Evolutionary conservation across 352 stramenopile genomes (phyloP).

Genomic region (Phytophthora pseudosyringae): DNA sequence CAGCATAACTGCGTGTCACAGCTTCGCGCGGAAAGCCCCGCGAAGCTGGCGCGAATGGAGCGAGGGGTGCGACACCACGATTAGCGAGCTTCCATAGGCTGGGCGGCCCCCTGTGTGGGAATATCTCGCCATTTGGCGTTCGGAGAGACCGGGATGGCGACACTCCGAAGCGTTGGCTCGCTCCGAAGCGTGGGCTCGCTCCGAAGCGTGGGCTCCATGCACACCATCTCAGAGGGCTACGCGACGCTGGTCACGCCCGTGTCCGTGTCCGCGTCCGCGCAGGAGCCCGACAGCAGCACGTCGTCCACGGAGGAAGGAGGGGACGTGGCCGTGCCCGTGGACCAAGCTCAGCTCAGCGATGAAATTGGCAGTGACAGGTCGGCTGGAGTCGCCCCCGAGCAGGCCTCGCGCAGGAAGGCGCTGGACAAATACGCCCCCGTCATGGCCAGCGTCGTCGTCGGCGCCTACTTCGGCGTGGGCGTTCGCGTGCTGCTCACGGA

Average conservation of each 20-base stretch:
- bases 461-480: slow-evolving; percentile 58
- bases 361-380: slow-evolving; percentile 16
- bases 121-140: neutral
- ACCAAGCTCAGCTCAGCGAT: slow-evolving; percentile 21
- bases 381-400: slow-evolving; percentile 3
- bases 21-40: slow-evolving; percentile 6
- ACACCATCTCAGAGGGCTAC: slow-evolving; percentile 57
- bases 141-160: slow-evolving; percentile 11
- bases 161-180: slow-evolving; percentile 19
- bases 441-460: slow-evolving; percentile 46
- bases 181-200: slow-evolving; percentile 11
- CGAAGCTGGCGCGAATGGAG: slow-evolving; percentile 19
- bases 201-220: slow-evolving; percentile 31
- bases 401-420: slow-evolving; percentile 7
- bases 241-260: slow-evolving; percentile 36
- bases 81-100: slow-evolving; percentile 22
- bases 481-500: slow-evolving; percentile 58
- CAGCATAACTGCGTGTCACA: slow-evolving; percentile 19
- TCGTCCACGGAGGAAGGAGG: slow-evolving; percentile 39
- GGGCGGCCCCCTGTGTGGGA: slow-evolving; percentile 8
- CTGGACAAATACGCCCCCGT: slow-evolving; percentile 45
- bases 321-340: slow-evolving; percentile 24
- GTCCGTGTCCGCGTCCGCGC: slow-evolving; percentile 15
- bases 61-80: slow-evolving; percentile 3
- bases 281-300: slow-evolving; percentile 29